Base-by-base conservation (phyloP, 1,139 yeast species). In the Lodderomyces beijingensis region DNA sequence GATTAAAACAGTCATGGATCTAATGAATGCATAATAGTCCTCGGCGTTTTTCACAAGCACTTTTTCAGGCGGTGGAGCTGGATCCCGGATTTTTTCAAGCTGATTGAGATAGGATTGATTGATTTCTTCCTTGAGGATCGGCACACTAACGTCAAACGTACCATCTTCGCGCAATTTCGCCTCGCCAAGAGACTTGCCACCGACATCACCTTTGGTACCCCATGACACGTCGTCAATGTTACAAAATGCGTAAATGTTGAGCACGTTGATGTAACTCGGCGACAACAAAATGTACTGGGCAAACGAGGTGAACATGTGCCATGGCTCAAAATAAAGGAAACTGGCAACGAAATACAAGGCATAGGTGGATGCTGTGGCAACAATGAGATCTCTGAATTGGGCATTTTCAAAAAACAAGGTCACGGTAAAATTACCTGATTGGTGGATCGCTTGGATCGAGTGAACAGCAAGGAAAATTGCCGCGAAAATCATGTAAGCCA, bases 401-500 rank as follows among this genome's bases (percentile, higher is more conserved):
- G 69, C 57, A 45, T 66, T 65, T 38, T 57, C 48, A 47, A 68
- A 62, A 41, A 68, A 67, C 19, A 66, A 47, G 9, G 53, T 33
- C 15, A 63, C 71, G 0, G 73, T 62, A 30, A 48, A 35, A 3
- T 62, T 51, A 18, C 56, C 53, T 12, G 40, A 40, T 5, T 50
- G 34, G 43, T 62, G 61, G 37, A 68, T 64, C 33, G 40, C 49
- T 42, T 61, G 62, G 37, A 67, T 55, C 8, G 74, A 53, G 42
- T 68, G 63, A 22, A 68, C 71, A 3, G 74, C 74, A 71, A 68
- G 63, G 39, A 57, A 68, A 21, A 68, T 57, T 33, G 74, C 73
- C 5, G 74, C 74, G 47, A 89, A 87, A 28, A 89, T 73, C 80
- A 91, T 84, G 53, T 91, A 91, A 1, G 77, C 79, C 97, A 91